phyloP scores from a whole-genome alignment of 1,139 yeast species.

The Protomyces lactucae-debilis region DNA sequence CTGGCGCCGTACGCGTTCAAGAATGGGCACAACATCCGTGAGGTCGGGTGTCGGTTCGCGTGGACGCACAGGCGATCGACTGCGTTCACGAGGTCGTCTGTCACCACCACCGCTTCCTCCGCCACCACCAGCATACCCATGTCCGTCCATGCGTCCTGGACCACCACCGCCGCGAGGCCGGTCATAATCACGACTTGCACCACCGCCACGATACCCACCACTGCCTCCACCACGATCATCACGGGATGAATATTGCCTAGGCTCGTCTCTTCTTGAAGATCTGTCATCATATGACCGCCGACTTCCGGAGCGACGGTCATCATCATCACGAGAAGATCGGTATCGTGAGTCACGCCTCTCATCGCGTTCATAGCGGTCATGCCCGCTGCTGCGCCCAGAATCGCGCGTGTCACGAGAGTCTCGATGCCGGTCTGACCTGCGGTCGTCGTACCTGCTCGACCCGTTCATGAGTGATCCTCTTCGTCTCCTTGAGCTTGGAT shows the following conservation, averaged over 20 bases:
- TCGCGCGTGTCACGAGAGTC: slow-evolving; percentile 32
- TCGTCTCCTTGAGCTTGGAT: neutral
- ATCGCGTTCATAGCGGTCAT: slow-evolving; percentile 33
- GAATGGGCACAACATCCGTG: slow-evolving; percentile 43
- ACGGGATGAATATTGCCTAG: slow-evolving; percentile 28
- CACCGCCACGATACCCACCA: slow-evolving; percentile 28
- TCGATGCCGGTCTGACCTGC: slow-evolving; percentile 29
- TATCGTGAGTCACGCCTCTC: slow-evolving; percentile 19
- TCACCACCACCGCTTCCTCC: slow-evolving; percentile 5
- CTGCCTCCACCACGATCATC: slow-evolving; percentile 29
- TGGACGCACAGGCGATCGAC: slow-evolving; percentile 27
- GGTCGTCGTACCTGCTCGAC: slow-evolving; percentile 8
- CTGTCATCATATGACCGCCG: neutral
- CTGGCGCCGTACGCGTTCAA: slow-evolving; percentile 46
- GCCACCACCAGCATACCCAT: neutral
- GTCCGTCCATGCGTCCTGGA: slow-evolving; percentile 28
- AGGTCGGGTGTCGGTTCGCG: slow-evolving; percentile 35
- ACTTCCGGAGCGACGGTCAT: slow-evolving; percentile 19
- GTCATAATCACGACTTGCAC: slow-evolving; percentile 28
- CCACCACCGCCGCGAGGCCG: slow-evolving; percentile 26
- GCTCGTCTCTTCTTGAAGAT: slow-evolving; percentile 23
- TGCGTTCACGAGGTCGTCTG: slow-evolving; percentile 26
- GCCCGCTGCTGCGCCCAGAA: slow-evolving; percentile 33
- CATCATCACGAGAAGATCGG: slow-evolving; percentile 31
- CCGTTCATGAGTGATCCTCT: neutral